Percentiles rank a stretch among this genome's conserved stretches.
Conservation (phyloP, 306 rosid species). For the Rubus idaeus region DNA sequence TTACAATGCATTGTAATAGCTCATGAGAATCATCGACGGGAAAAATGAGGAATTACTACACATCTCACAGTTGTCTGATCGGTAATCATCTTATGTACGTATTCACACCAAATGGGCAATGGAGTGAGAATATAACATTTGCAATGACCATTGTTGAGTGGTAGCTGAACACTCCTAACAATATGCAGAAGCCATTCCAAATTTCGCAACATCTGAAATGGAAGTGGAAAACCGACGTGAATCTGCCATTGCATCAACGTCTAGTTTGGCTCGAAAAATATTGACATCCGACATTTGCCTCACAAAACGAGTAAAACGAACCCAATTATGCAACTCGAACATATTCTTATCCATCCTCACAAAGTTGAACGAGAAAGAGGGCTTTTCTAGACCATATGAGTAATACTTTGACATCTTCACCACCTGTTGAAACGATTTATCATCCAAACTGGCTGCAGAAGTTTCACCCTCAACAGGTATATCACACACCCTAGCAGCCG, state of each 20-base stretch:
- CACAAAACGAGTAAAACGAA: constrained; percentile 77
- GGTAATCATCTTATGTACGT: constrained; percentile 23
- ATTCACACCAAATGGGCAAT: constrained; percentile 26
- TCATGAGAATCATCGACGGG: constrained; percentile 26
- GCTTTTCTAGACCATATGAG: constrained; percentile 67
- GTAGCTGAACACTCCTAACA: constrained; percentile 29
- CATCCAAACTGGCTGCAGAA: constrained; percentile 51
- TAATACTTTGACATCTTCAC: constrained; percentile 69
- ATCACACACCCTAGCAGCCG: constrained; percentile 75
- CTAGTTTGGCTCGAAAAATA: constrained; percentile 75
- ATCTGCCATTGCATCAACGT: constrained; percentile 37
- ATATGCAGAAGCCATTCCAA: constrained; percentile 53
- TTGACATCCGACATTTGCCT: constrained; percentile 67
- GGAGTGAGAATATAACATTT: constrained; percentile 20
- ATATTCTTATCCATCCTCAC: constrained; percentile 76
- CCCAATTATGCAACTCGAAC: constrained; percentile 73
- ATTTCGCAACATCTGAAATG: constrained; percentile 39
- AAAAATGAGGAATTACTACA: constrained; percentile 46
- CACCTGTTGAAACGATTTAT: constrained; percentile 55
- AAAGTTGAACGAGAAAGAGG: constrained; percentile 77
- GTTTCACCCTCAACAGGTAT: constrained; percentile 79
- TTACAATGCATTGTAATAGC: constrained; percentile 35
- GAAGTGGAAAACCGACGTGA: constrained; percentile 36
- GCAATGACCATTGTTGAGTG: constrained; percentile 8
- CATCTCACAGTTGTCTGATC: constrained; percentile 43